Evolutionary conservation across 106 monocot genomes (phyloP), one percentile per base, ranked within the genome.

Genomic region (Posidonia australis): DNA sequence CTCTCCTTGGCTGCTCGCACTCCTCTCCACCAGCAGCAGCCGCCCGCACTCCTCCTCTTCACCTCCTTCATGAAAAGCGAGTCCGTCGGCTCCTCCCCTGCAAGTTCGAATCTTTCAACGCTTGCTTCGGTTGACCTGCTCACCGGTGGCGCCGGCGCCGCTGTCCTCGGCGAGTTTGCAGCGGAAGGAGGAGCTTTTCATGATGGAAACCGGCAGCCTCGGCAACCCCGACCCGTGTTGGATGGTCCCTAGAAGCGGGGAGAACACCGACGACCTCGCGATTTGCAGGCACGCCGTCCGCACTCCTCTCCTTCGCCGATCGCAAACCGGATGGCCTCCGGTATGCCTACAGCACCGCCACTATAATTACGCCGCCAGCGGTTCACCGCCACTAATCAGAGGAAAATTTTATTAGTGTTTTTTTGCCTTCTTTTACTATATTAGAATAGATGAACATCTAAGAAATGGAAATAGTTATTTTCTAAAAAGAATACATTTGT

Each of bases 31-130:
- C 14, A 67, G 67, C 66, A 52, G 84, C 81, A 28, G 71, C 27
- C 79, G 84, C 83, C 55, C n/a, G n/a, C n/a, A n/a, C 89, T 89
- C 61, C 88, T 76, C 79, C 83, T 72, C 86, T 72, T 89, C 71
- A 93, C 65, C 74, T 93, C 93, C 70, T 93, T 93, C 79, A 76
- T 74, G 77, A 93, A 93, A 77, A 93, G 19, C 19, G 86, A 83
- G 72, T 93, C 93, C 65, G 89, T 81, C 44, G 64, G 67, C 73
- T 94, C 89, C 48, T 90, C 83, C 64, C 77, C 86, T 77, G 48
- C 9, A 70, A 52, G 48, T 3, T 7, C 21, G 3, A 29, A 45
- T 14, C 10, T 24, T 23, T 58, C 6, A 19, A 4, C 5, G 5
- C 9, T 60, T 23, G 14, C 3, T 13, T 11, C 2, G 11, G 11